phyloP scores from a whole-genome alignment of 1,139 yeast species.

The Yamadazyma aaseri region DNA sequence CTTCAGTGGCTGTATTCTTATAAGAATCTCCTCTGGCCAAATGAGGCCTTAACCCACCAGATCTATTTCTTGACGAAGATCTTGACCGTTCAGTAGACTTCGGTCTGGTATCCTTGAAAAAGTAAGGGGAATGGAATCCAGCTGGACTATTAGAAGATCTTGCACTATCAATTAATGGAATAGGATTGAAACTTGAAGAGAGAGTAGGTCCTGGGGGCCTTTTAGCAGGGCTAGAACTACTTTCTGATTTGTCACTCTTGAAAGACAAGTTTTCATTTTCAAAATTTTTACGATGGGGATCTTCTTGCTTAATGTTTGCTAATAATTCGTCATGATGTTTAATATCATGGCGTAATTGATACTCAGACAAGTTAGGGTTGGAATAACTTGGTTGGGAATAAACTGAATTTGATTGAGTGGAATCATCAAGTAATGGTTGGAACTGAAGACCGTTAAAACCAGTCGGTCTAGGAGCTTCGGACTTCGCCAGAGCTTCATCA shows the following conservation, averaged over 20 bases:
- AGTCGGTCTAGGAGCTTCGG: constrained; percentile 6
- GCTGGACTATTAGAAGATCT: constrained; percentile 13
- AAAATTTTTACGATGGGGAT: constrained; percentile 28
- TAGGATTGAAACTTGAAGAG: constrained; percentile 9
- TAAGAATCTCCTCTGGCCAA: constrained; percentile 68
- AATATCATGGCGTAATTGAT: constrained; percentile 44
- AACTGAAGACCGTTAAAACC: constrained; percentile 5
- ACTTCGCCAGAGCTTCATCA: constrained; percentile 1
- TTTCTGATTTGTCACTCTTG: constrained; percentile 3
- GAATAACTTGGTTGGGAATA: constrained; percentile 34
- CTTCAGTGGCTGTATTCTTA: constrained; percentile 44
- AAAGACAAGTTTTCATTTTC: constrained; percentile 12
- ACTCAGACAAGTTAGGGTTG: constrained; percentile 49
- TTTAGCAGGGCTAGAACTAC: not conserved
- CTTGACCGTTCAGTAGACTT: constrained; percentile 27
- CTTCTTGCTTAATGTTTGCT: constrained; percentile 35
- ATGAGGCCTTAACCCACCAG: constrained; percentile 46
- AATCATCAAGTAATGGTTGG: constrained; percentile 9
- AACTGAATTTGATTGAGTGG: constrained; percentile 9
- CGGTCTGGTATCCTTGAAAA: constrained; percentile 37
- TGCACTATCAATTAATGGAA: constrained; percentile 12
- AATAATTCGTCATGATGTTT: constrained; percentile 38
- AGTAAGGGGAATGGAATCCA: constrained; percentile 45
- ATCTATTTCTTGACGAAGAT: constrained; percentile 29
- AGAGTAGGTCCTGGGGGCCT: not conserved